Base-by-base conservation (phyloP, 192 early-diverging fungal species). In the Physocladia obscura region DNA sequence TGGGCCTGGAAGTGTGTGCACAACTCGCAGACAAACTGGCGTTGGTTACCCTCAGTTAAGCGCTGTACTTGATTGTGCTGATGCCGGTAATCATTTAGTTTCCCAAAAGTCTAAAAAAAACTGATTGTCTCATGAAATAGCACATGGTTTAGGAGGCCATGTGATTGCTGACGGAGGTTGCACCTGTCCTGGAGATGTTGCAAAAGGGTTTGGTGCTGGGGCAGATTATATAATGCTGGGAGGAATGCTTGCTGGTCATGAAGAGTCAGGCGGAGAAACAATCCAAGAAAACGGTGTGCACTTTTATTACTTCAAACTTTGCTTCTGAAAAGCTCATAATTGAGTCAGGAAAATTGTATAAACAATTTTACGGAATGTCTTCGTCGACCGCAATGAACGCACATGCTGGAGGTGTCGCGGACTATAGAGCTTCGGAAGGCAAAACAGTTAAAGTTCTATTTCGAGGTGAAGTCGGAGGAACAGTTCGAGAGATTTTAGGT, bases 151-250 rank as follows among this genome's bases (percentile, higher is more conserved):
- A 1, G 48, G 48, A 5, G 63, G 63, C 19, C 63, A 65, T 35
- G 63, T 65, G 24, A 52, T 65, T 52, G 63, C 63, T 3, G 63
- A 65, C 26, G 63, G 63, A 4, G 63, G 63, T 2, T 65, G 63
- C 34, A 44, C 48, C 2, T 65, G 63, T 52, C 49, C 63, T 13
- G 63, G 63, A 15, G 63, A 65, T 52, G 63, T 65, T 6, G 63
- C 63, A 19, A 65, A 65, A 65, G 63, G 63, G 0, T 65, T 65
- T 52, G 63, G 63, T 13, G 63, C 63, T 1, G 63, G 63, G 21
- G 63, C 63, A 1, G 63, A 65, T 32, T 65, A 48, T 34, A 49
- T 65, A 3, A 65, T 65, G 63, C 63, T 65, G 21, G 63, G 63
- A 15, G 63, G 63, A 30, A 65, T 65, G 63, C 32, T 65, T 6